Base-by-base conservation (phyloP, 306 rosid species). In the Astragalus membranaceus region DNA sequence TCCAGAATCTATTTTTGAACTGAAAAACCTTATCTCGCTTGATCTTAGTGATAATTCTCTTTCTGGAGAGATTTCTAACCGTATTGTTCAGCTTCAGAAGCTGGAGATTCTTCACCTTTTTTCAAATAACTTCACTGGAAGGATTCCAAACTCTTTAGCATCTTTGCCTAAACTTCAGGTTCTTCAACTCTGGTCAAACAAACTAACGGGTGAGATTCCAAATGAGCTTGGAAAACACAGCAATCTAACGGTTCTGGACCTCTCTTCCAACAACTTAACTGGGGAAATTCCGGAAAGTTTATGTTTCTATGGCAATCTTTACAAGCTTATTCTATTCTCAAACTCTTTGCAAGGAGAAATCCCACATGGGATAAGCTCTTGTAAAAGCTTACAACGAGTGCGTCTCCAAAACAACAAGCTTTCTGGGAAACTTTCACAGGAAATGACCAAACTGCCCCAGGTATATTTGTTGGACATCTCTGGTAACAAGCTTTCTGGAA, bases 161-260 rank as follows among this genome's bases (percentile, higher is more conserved):
- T 86, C 85, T 13, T 72, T 95, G 53, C 88, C 93, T 14, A 81
- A 80, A 11, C 92, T 95, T 70, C 95, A 89, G 81, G 83, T 95
- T 14, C 99, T 95, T 71, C 99, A 95, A 76, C 44, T 95, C 0
- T 95, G 99, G 99, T 89, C 99, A 10, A 95, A 95, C 75, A 63
- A 71, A n/a, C 79, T 95, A 36, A 67, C 82, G 0, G 99, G 97
- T 41, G 82, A 79, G 75, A 87, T 95, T 37, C 99, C 99, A 5
- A 10, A 51, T 17, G 79, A 81, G 64, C 89, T 95, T 3, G 99
- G 99, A 33, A 82, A 70, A 61, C 78, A 60, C 14, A 87, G 74
- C 83, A 95, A 91, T 62, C 86, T 95, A 72, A 83, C 97, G 2
- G 81, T 87, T n/a, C 56, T 95, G 16, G 99, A 95, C 77, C 87